Conservation (phyloP, 768 basidiomycete species). For the Fomitopsis serialis region DNA sequence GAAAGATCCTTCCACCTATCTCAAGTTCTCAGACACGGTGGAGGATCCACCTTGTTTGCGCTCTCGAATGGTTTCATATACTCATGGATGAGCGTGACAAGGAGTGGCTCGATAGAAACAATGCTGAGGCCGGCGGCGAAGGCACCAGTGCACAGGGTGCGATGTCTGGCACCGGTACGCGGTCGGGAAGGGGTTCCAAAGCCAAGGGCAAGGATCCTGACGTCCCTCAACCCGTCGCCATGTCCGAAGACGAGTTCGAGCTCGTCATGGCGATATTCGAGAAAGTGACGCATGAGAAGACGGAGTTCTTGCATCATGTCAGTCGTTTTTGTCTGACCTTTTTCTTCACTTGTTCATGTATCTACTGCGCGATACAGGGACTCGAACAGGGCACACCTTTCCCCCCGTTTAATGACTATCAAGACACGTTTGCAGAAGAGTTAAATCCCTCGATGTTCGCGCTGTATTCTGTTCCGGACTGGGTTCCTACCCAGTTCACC, state of each 20-base stretch:
- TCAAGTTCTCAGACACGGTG: slow-evolving; percentile 79
- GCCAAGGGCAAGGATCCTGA: slow-evolving; percentile 85
- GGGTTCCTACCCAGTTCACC: slow-evolving; percentile 59
- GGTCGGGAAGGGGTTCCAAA: slow-evolving; percentile 66
- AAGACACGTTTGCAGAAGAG: slow-evolving; percentile 56
- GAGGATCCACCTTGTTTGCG: slow-evolving; percentile 65
- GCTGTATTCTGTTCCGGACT: slow-evolving; percentile 57
- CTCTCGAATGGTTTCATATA: slow-evolving; percentile 79
- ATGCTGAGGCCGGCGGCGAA: slow-evolving; percentile 79
- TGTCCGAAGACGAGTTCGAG: slow-evolving; percentile 92
- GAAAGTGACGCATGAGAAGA: slow-evolving; percentile 83
- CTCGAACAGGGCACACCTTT: slow-evolving; percentile 65
- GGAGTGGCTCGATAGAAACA: slow-evolving; percentile 91
- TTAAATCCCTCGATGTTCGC: slow-evolving; percentile 64
- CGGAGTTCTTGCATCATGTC: slow-evolving; percentile 87
- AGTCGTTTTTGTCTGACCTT: slow-evolving; percentile 25
- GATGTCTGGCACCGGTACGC: slow-evolving; percentile 47
- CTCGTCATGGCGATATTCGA: slow-evolving; percentile 94
- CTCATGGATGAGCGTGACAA: slow-evolving; percentile 94
- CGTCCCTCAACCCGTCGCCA: slow-evolving; percentile 49
- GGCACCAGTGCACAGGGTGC: slow-evolving; percentile 78
- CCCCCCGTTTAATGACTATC: slow-evolving; percentile 69
- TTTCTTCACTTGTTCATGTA: neutral
- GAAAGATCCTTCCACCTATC: slow-evolving; percentile 72
- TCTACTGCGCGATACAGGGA: slow-evolving; percentile 32